phyloP scores from a whole-genome alignment of 2,329 filamentous ascomycete species.

The Venturia pyrina region DNA sequence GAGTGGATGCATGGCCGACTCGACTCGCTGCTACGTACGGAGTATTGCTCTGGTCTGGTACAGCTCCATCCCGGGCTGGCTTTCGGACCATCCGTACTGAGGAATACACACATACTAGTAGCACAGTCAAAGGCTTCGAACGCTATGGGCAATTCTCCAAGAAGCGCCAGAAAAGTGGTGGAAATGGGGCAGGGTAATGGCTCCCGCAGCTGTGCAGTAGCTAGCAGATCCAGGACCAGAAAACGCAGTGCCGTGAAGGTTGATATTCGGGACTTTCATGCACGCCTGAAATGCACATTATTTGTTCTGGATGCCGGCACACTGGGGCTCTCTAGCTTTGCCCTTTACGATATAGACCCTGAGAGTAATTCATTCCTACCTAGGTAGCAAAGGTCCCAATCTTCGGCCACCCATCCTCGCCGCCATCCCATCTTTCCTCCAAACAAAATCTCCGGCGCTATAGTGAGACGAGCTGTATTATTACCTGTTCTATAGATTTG shows the following conservation, averaged over 20 bases:
- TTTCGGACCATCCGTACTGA: not conserved
- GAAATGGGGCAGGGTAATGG: not conserved
- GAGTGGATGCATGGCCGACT: not conserved
- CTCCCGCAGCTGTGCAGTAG: not conserved
- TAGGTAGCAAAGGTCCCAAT: not conserved
- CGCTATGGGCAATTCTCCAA: not conserved
- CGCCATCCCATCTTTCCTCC: not conserved
- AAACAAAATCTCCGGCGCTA: not conserved
- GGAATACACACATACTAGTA: not conserved
- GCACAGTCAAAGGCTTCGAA: not conserved
- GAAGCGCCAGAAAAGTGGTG: not conserved
- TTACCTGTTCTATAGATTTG: constrained; percentile 1
- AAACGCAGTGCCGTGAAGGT: not conserved
- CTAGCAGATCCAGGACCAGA: not conserved
- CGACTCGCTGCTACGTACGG: not conserved
- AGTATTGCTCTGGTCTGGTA: not conserved
- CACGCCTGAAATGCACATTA: not conserved
- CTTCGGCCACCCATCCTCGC: not conserved
- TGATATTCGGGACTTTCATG: constrained; percentile 2
- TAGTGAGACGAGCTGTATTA: constrained; percentile 6
- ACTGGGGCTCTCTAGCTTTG: not conserved
- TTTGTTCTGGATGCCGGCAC: not conserved
- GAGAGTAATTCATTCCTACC: not conserved
- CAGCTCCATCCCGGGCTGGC: not conserved
- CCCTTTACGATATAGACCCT: not conserved